Evolutionary conservation across 441 rosid genomes (phyloP).

Genomic region (Erodium moschatum): DNA sequence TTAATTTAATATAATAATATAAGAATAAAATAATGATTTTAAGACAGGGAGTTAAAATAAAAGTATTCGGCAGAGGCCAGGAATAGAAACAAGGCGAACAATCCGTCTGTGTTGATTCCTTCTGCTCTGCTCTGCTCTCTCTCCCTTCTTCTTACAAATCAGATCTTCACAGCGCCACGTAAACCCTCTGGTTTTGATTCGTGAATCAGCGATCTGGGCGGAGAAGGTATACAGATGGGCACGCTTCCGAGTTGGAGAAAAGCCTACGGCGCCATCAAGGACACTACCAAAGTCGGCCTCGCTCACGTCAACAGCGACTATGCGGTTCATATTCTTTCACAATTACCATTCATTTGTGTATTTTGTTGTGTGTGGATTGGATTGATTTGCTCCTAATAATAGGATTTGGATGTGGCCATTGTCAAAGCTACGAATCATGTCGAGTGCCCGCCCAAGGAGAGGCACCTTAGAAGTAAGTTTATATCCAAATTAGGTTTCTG

Average conservation of each 20-base stretch:
- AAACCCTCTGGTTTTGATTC: too few relatives aligned
- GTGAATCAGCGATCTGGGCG: constrained; percentile 30
- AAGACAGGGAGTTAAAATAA: too few relatives aligned
- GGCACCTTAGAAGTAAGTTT: constrained; percentile 75
- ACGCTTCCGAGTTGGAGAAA: constrained; percentile 91
- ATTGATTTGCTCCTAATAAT: constrained; percentile 19
- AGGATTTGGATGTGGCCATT: constrained; percentile 95
- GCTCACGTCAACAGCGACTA: constrained; percentile 97
- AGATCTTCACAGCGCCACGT: too few relatives aligned
- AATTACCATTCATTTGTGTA: neutral
- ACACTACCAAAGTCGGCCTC: constrained; percentile 95
- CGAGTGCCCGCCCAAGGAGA: constrained; percentile 92
- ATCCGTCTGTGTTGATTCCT: too few relatives aligned
- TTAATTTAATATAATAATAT: too few relatives aligned
- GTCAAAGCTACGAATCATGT: constrained; percentile 97
- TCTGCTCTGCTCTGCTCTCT: too few relatives aligned
- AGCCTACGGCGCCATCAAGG: constrained; percentile 94
- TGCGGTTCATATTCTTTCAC: constrained; percentile 42
- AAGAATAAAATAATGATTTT: too few relatives aligned
- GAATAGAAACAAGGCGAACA: too few relatives aligned
- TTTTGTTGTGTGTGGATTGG: constrained; percentile 2
- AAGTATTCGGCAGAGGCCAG: too few relatives aligned
- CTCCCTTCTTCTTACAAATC: too few relatives aligned
- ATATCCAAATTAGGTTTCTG: constrained; percentile 18
- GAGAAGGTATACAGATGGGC: constrained; percentile 42